phyloP scores from a whole-genome alignment of 176 grass and related monocot species.

The Saccharum spontaneum region DNA sequence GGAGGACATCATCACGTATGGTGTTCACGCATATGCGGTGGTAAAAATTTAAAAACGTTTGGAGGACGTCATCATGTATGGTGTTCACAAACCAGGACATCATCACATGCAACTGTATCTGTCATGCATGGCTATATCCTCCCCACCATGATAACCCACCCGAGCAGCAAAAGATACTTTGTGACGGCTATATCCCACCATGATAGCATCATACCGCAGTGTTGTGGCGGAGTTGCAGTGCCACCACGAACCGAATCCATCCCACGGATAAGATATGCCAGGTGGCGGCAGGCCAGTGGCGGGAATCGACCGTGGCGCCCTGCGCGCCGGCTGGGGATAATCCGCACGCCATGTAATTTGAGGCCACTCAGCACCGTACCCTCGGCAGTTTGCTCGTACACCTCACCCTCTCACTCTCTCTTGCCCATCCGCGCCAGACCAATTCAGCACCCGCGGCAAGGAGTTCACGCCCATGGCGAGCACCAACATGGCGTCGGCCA shows the following conservation, averaged over 20 bases:
- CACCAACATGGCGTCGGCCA: constrained; percentile 81
- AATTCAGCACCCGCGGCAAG: background rate
- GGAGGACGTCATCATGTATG: no score
- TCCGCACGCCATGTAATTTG: constrained; percentile 36
- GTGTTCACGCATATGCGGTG: no score
- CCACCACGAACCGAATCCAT: constrained; percentile 24
- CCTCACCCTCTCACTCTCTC: background rate
- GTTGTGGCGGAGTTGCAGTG: background rate
- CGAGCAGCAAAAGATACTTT: background rate
- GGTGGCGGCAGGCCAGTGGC: constrained; percentile 49
- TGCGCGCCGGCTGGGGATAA: constrained; percentile 49
- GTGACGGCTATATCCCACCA: background rate
- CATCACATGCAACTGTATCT: background rate
- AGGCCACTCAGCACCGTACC: constrained; percentile 26
- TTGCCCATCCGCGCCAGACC: background rate
- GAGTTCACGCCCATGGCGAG: constrained; percentile 59
- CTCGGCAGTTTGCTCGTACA: background rate
- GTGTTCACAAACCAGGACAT: no score
- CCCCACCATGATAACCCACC: background rate
- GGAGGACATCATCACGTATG: no score
- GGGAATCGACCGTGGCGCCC: constrained; percentile 7
- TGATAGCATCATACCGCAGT: background rate
- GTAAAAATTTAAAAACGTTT: no score
- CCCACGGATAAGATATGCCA: constrained; percentile 61
- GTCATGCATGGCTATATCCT: background rate